Evolutionary conservation across 1,284 basidiomycete species (phyloP).

Genomic region (Stygiomarasmius scandens): DNA sequence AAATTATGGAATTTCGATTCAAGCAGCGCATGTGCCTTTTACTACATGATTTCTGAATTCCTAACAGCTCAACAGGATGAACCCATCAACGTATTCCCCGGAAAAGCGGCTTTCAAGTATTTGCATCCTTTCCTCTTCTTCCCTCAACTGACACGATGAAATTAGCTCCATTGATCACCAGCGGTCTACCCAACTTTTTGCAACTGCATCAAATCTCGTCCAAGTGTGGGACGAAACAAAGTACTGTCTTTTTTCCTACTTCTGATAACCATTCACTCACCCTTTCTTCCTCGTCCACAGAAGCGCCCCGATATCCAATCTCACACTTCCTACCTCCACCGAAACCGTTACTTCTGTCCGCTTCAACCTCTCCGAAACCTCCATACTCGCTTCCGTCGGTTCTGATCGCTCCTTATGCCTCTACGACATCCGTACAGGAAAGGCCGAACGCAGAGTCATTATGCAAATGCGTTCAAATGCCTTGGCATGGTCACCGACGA

Average conservation of each 20-base stretch:
- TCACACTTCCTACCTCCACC: constrained; percentile 81
- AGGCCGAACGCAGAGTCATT: constrained; percentile 87
- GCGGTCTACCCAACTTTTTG: constrained; percentile 84
- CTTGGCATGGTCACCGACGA: constrained; percentile 93
- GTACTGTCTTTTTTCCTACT: constrained; percentile 42
- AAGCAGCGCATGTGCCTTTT: constrained; percentile 19
- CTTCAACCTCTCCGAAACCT: constrained; percentile 94
- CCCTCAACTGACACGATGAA: constrained; percentile 14
- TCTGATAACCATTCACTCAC: not conserved
- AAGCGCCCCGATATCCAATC: constrained; percentile 77
- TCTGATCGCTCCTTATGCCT: constrained; percentile 94
- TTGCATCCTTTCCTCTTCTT: constrained; percentile 21
- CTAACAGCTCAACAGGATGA: constrained; percentile 33
- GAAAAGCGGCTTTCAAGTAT: constrained; percentile 88
- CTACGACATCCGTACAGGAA: constrained; percentile 95
- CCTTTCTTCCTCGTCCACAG: constrained; percentile 30
- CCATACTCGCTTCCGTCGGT: constrained; percentile 91
- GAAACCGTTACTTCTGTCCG: constrained; percentile 88
- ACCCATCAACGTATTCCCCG: constrained; percentile 77
- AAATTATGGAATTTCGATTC: constrained; percentile 81
- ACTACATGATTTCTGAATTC: not conserved
- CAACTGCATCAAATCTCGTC: constrained; percentile 90
- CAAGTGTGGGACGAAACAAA: constrained; percentile 99
- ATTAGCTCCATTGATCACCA: constrained; percentile 93
- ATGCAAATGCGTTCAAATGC: constrained; percentile 94